Conservation (phyloP, 768 basidiomycete genomes). For the Amanita molliuscula region DNA sequence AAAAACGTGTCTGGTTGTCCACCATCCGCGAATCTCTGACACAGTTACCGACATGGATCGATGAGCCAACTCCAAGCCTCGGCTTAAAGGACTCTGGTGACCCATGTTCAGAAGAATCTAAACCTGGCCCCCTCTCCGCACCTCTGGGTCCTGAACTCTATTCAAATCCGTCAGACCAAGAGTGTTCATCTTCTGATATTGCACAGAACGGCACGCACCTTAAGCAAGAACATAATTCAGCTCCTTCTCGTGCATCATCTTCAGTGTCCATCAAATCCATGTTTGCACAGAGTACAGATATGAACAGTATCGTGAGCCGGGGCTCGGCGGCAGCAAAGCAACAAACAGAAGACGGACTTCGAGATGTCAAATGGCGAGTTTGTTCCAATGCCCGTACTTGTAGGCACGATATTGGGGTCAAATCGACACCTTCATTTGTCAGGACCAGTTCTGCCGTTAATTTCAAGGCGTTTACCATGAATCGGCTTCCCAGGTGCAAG, state of each 20-base stretch:
- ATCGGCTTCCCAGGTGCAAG: conserved; percentile 54
- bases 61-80: conserved; percentile 58
- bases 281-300: conserved; percentile 42
- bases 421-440: conserved; percentile 33
- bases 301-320: conserved; percentile 56
- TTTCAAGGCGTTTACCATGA: conserved; percentile 53
- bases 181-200: conserved; percentile 19
- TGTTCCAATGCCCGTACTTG: conserved; percentile 61
- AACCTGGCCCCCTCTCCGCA: background rate
- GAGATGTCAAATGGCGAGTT: conserved; percentile 71
- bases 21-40: conserved; percentile 47
- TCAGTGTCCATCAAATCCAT: conserved; percentile 54
- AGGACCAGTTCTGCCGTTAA: conserved; percentile 51
- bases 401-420: conserved; percentile 41
- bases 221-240: conserved; percentile 13
- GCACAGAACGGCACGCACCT: conserved; percentile 8
- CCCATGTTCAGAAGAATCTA: background rate
- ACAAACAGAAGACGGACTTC: conserved; percentile 66
- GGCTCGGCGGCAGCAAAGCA: conserved; percentile 54
- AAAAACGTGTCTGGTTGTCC: conserved; percentile 82
- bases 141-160: background rate
- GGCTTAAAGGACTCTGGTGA: background rate
- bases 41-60: conserved; percentile 36
- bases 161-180: background rate
- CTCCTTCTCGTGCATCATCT: conserved; percentile 48